Evolutionary conservation across 1,284 basidiomycete genomes (phyloP), one percentile per base, ranked within the genome.

Genomic region (Cerrena zonata): DNA sequence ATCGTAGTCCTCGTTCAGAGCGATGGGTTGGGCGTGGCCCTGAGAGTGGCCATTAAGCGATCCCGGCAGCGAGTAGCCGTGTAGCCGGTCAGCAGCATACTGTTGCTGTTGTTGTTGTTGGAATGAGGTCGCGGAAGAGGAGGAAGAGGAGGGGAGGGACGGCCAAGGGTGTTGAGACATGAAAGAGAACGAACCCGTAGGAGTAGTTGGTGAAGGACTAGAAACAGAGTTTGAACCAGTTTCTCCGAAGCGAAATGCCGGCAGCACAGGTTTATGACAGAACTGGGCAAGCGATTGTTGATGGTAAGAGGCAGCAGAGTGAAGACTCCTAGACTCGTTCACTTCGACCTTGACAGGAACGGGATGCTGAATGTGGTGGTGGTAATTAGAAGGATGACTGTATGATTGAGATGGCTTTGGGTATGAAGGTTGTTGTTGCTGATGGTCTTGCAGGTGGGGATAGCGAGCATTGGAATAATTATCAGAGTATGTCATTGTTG

Each of bases 1-100:
- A 50, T 69, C 69, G 54, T 69, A 70, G 50, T 69, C 67, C 53
- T 69, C 68, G 5, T 58, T 55, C 48, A 66, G 57, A 5, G 63
- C 49, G 4, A 63, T 49, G n/a, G 46, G 50, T 48, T 60, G 58
- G 12, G 51, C 24, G 43, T 58, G 57, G 43, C 58, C 54, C 53
- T 59, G 56, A 22, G 58, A 45, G 49, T 63, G 61, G 21, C 56
- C 51, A 51, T 62, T 58, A 2, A 58, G 45, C 24, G 59, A 45
- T 12, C 50, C 52, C 37, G 56, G 55, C 23, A 59, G 47, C 36
- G 57, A 25, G 53, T 66, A 59, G 4, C 53, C 43, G 52, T 60
- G 56, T 24, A 56, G 19, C 42, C 63, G 63, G 53, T 61, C 60
- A 46, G 53, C 27, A 4, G 56, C 54, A 49, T 66, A 64, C 39